These are phyloP conservation scores for Ramaria sp. DNA, from an alignment of 768 basidiomycete species.

Conservation along the genomic window DNA sequence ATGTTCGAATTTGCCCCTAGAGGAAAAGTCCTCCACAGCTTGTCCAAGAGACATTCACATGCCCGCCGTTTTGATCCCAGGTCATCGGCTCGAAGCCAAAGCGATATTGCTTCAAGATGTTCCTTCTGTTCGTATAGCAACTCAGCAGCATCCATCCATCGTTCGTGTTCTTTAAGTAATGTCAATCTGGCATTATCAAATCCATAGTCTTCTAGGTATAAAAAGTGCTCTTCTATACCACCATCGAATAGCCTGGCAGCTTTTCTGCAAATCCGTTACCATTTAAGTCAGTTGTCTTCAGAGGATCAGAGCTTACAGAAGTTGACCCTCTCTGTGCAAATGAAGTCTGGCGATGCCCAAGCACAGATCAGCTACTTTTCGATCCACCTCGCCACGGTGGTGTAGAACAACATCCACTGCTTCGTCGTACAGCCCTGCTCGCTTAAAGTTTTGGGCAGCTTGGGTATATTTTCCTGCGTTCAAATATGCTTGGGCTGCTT, in stretches of 20 bases:
- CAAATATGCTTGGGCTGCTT: slow-evolving; percentile 35
- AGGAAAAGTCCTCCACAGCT: not conserved
- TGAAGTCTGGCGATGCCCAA: slow-evolving; percentile 32
- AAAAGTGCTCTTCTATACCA: slow-evolving; percentile 41
- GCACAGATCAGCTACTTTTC: slow-evolving; percentile 25
- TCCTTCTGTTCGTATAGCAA: not conserved
- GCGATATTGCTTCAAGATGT: not conserved
- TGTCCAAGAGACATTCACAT: not conserved
- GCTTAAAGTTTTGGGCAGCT: slow-evolving; percentile 38
- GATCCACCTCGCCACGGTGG: slow-evolving; percentile 23
- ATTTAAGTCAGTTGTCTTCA: not conserved
- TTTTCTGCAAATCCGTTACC: slow-evolving; percentile 25
- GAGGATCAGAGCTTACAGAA: slow-evolving; percentile 21
- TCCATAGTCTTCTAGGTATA: slow-evolving; percentile 43
- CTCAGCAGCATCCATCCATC: slow-evolving; percentile 39
- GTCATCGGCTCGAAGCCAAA: not conserved
- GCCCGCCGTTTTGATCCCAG: not conserved
- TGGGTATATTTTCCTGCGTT: slow-evolving; percentile 30
- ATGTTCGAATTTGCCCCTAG: slow-evolving; percentile 25
- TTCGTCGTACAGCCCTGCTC: slow-evolving; percentile 39
- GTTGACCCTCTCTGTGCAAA: slow-evolving; percentile 29
- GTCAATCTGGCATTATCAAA: slow-evolving; percentile 37
- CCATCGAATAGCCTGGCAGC: slow-evolving; percentile 35
- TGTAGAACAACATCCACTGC: slow-evolving; percentile 34
- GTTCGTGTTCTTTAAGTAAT: slow-evolving; percentile 31